phyloP scores from a whole-genome alignment of 768 basidiomycete genomes.

The Termitomyces sp. region DNA sequence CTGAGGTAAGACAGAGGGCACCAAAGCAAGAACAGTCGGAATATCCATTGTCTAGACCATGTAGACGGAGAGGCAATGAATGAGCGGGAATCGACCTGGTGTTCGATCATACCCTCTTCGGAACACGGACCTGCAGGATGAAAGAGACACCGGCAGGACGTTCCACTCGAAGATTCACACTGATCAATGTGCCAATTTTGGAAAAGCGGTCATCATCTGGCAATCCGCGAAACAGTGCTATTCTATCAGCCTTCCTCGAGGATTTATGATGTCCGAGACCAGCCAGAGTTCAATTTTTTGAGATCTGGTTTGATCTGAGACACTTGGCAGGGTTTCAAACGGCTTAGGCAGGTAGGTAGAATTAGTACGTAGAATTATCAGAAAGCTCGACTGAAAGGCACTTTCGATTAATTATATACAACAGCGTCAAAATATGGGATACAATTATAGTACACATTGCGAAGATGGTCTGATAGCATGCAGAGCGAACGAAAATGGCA shows the following conservation, averaged over 20 bases:
- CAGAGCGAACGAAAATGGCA: not conserved
- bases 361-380: no score
- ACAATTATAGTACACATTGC: not conserved
- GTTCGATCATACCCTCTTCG: not conserved
- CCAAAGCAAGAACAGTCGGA: not conserved
- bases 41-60: not conserved
- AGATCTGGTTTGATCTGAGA: constrained; percentile 1
- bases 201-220: not conserved
- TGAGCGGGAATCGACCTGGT: not conserved
- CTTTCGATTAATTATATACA: not conserved
- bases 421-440: not conserved
- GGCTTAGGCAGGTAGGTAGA: no score
- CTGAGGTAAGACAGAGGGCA: not conserved
- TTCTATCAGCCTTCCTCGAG: not conserved
- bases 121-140: not conserved
- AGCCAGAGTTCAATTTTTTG: not conserved
- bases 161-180: not conserved
- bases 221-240: not conserved
- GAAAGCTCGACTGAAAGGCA: not conserved
- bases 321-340: not conserved
- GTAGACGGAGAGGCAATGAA: no score
- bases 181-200: not conserved
- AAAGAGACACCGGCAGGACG: not conserved
- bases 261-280: not conserved
- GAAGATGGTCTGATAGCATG: not conserved